These are phyloP conservation scores for Penicillium longicatenatum DNA, from an alignment of 495 filamentous ascomycete species.

Conservation along the genomic window DNA sequence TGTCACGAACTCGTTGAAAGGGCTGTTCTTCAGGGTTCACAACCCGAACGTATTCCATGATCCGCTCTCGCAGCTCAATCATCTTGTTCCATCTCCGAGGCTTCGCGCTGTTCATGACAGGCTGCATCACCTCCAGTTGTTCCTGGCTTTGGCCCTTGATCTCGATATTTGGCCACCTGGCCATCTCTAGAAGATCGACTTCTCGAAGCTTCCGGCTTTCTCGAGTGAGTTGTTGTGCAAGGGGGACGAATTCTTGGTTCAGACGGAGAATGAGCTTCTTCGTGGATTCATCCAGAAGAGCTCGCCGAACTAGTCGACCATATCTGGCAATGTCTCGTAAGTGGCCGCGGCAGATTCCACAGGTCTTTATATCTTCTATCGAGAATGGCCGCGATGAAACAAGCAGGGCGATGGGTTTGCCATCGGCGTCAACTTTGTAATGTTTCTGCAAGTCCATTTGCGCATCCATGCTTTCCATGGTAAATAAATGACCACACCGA, in stretches of 20 bases:
- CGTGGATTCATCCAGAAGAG: conserved; percentile 64
- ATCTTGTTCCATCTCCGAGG: not conserved
- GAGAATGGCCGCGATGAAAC: conserved; percentile 53
- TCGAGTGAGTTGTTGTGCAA: conserved; percentile 45
- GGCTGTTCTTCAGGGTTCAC: not conserved
- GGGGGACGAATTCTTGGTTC: conserved; percentile 49
- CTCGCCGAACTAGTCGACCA: conserved; percentile 64
- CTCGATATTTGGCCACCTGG: not conserved
- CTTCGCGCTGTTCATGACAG: not conserved
- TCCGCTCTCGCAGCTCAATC: not conserved
- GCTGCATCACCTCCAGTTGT: not conserved
- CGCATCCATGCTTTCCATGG: conserved; percentile 61
- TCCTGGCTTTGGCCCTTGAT: not conserved
- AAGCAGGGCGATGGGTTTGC: conserved; percentile 44
- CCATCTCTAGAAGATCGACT: not conserved
- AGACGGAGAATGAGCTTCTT: conserved; percentile 64
- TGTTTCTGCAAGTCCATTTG: conserved; percentile 61
- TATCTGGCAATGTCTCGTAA: conserved; percentile 66
- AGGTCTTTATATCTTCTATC: conserved; percentile 54
- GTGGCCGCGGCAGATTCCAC: conserved; percentile 64
- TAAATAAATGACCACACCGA: conserved; percentile 67
- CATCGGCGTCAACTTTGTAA: conserved; percentile 51
- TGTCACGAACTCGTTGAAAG: not conserved
- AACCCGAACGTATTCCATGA: not conserved
- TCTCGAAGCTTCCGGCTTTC: conserved; percentile 18